Evolutionary conservation across 805 yeast genomes (phyloP).

Genomic region (Kodamaea neixiangensis): DNA sequence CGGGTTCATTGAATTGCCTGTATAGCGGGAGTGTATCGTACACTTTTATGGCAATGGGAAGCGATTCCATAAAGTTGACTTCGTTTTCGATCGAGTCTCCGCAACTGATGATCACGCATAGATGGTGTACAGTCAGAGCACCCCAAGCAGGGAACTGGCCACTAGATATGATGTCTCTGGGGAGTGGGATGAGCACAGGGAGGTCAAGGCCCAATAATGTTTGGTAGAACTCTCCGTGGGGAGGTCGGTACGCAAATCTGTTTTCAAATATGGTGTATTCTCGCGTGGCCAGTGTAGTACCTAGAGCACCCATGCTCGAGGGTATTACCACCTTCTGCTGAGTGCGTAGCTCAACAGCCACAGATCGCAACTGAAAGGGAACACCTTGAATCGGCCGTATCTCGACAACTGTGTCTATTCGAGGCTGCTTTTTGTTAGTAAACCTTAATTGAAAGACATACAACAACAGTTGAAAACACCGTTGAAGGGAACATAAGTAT

Average conservation of each 20-base stretch:
- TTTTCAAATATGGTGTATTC: constrained; percentile 37
- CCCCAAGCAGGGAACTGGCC: constrained; percentile 49
- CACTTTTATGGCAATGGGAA: constrained; percentile 55
- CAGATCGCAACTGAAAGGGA: constrained; percentile 49
- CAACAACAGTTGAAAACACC: not conserved
- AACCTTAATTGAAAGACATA: not conserved
- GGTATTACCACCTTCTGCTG: constrained; percentile 49
- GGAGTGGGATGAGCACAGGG: constrained; percentile 59
- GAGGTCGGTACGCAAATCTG: constrained; percentile 38
- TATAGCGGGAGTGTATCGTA: constrained; percentile 60
- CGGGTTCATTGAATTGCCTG: constrained; percentile 55
- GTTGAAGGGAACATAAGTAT: not conserved
- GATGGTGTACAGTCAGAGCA: constrained; percentile 48
- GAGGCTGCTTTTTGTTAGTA: constrained; percentile 40
- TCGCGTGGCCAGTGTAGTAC: constrained; percentile 36
- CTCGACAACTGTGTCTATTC: constrained; percentile 58
- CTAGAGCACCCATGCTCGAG: constrained; percentile 27
- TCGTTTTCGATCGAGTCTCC: constrained; percentile 37
- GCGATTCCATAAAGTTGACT: constrained; percentile 30
- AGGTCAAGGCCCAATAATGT: constrained; percentile 56
- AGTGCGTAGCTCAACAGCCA: constrained; percentile 51
- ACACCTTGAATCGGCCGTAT: constrained; percentile 51
- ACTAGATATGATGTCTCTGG: constrained; percentile 54
- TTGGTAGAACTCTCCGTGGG: constrained; percentile 39
- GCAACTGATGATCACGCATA: constrained; percentile 40